phyloP scores from a whole-genome alignment of 306 rosid genomes.

The Corylus avellana region DNA sequence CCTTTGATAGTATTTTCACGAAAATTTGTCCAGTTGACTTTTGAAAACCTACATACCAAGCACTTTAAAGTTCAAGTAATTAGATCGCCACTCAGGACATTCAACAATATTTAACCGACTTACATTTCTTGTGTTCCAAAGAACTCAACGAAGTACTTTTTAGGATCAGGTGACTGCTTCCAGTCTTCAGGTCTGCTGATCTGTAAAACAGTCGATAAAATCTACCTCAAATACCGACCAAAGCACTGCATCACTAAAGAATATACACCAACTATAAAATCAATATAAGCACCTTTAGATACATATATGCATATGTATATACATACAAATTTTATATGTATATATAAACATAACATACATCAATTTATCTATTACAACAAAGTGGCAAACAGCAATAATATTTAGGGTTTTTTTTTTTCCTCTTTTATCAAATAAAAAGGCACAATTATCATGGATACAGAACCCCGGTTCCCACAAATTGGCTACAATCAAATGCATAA shows the following conservation, averaged over 20 bases:
- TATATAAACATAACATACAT: background rate
- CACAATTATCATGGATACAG: background rate
- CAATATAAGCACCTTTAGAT: background rate
- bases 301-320: background rate
- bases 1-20: background rate
- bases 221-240: conserved; percentile 18
- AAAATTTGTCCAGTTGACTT: background rate
- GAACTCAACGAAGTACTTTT: conserved; percentile 88
- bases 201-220: conserved; percentile 53
- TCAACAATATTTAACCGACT: conserved; percentile 38
- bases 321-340: background rate
- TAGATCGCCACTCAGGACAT: conserved; percentile 16
- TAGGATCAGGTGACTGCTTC: conserved; percentile 81
- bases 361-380: background rate
- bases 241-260: background rate
- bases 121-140: conserved; percentile 95
- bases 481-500: background rate
- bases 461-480: background rate
- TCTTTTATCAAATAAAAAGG: background rate
- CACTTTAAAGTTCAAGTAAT: conserved; percentile 1
- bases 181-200: conserved; percentile 95
- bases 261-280: background rate
- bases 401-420: background rate
- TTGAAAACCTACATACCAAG: background rate
- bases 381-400: background rate